Base-by-base conservation (phyloP, 441 rosid species). In the Flueggea neowawraea region DNA sequence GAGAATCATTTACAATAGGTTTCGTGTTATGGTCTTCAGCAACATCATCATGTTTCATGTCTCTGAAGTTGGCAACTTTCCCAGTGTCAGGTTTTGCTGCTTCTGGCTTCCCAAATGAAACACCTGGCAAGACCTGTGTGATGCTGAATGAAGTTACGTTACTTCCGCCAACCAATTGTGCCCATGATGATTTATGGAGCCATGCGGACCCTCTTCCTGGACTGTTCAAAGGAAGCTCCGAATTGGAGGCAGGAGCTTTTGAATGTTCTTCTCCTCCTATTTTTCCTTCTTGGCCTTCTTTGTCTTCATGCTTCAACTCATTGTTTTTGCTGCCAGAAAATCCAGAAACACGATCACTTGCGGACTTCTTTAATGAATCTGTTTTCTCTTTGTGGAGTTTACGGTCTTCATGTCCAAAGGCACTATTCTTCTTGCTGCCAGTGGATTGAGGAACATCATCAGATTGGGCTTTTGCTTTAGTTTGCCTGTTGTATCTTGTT, bases 131-230 rank as follows among this genome's bases (percentile, higher is more conserved):
- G 72, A 91, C 78, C 62, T 82, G 84, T 16, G 86, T 72, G 60
- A 94, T 74, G 73, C 92, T 91, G 73, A 94, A 89, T 32, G 90
- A 72, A 64, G 59, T 64, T 47, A 53, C 31, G 62, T 57, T 75
- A 48, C 49, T 72, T 63, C 79, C 75, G 55, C 71, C 59, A 44
- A 91, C 80, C 80, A 94, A 71, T 72, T 94, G 94, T 51, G 87
- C 82, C 97, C 99, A 94, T 17, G 97, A 79, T 36, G 84, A 83
- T 60, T 78, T 77, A 55, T 91, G 86, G 69, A 80, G 85, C 99
- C 99, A 94, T 41, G 84, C 74, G 51, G 81, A 69, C 54, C 94
- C 89, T 73, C 84, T 83, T 68, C 89, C 80, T 10, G 79, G 64
- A 56, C 73, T 83, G 57, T 44, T 70, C 45, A 63, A 64, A 57